phyloP scores from a whole-genome alignment of 2,329 filamentous ascomycete genomes.

The Trichoderma lentiforme region DNA sequence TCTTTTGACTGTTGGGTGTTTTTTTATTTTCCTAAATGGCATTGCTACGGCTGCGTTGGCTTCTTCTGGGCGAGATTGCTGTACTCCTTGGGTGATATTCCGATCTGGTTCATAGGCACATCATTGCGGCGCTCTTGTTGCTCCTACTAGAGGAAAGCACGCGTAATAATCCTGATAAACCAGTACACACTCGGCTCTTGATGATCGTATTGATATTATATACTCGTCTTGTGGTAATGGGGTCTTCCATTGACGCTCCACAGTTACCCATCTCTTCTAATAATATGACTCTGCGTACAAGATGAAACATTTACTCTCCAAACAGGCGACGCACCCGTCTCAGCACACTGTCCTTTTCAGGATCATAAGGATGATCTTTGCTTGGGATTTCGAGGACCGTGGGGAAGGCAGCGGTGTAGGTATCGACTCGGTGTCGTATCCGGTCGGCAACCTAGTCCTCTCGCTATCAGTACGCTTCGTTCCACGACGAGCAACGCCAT shows the following conservation, averaged over 20 bases:
- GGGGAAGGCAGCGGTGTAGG: conserved; percentile 93
- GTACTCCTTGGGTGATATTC: background rate
- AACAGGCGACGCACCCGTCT: conserved; percentile 71
- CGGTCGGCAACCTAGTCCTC: conserved; percentile 75
- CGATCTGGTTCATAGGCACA: conserved; percentile 7
- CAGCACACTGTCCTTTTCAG: conserved; percentile 96
- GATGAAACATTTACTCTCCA: conserved; percentile 54
- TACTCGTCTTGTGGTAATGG: background rate
- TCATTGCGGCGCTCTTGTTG: background rate
- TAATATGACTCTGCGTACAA: background rate
- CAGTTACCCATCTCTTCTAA: background rate
- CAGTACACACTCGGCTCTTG: background rate
- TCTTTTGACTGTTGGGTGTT: conserved; percentile 1
- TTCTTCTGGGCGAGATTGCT: conserved; percentile 8
- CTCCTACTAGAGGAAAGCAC: background rate
- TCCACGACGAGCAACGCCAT: too few species aligned
- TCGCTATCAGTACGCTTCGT: conserved; percentile 22
- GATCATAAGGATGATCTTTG: conserved; percentile 98
- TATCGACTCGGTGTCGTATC: conserved; percentile 87
- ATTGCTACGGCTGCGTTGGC: conserved; percentile 5
- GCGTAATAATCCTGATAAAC: background rate
- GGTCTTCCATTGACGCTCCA: background rate
- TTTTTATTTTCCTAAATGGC: background rate
- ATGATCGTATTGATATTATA: background rate
- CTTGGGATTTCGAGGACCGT: conserved; percentile 93